Conservation (phyloP, 2,329 filamentous ascomycete genomes). For the Talaromyces sp. region DNA sequence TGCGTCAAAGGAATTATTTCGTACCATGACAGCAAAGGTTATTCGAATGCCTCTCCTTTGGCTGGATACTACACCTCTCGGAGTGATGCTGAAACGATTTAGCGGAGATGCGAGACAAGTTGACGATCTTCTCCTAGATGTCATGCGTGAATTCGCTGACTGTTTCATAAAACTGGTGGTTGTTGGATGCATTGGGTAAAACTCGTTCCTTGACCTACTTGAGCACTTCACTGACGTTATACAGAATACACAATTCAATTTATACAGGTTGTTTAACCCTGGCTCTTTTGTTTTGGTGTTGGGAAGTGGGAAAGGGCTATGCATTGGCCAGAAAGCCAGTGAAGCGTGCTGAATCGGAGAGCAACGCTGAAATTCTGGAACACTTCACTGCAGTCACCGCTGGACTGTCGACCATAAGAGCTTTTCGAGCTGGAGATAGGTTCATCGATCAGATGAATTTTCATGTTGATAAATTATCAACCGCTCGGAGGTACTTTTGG, state of each 20-base stretch:
- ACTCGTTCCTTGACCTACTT: conserved; percentile 62
- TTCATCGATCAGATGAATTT: conserved; percentile 68
- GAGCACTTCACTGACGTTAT: conserved; percentile 54
- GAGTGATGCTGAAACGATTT: conserved; percentile 73
- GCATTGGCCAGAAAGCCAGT: background rate
- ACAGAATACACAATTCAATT: conserved; percentile 52
- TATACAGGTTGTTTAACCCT: conserved; percentile 46
- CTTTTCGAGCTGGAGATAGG: conserved; percentile 65
- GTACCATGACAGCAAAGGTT: conserved; percentile 62
- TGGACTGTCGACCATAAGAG: conserved; percentile 71
- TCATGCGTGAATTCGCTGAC: conserved; percentile 40
- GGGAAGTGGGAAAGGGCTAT: background rate
- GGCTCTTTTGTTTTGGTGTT: conserved; percentile 63
- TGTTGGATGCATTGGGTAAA: conserved; percentile 62
- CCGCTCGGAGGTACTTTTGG: conserved; percentile 65
- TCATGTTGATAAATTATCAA: conserved; percentile 65
- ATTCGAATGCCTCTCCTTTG: conserved; percentile 70
- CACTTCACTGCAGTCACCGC: conserved; percentile 70
- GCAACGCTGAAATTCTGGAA: conserved; percentile 73
- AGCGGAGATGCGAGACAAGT: conserved; percentile 68
- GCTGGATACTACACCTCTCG: conserved; percentile 75
- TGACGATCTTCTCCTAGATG: conserved; percentile 58
- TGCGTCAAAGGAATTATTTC: conserved; percentile 66
- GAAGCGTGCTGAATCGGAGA: conserved; percentile 51
- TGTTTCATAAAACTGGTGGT: conserved; percentile 56